Evolutionary conservation across 345 rosid genomes (phyloP), one percentile per base, ranked within the genome.

Genomic region (Hibiscus trionum): DNA sequence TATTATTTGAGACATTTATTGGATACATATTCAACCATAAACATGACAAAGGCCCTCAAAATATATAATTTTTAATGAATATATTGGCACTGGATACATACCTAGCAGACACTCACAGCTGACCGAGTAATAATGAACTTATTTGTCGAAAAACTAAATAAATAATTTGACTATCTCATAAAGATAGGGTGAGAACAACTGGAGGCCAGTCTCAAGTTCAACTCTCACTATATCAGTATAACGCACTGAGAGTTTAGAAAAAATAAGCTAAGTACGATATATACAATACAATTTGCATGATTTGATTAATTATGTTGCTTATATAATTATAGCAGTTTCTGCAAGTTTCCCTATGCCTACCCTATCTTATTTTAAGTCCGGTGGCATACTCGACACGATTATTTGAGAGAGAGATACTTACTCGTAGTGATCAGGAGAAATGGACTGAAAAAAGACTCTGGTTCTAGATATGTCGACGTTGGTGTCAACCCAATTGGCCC

Each of bases 351-450:
- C 24, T 11, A 17, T 9, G 46, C 27, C 33, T 63, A 17, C 6
- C 27, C 8, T 63, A 8, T 16, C 17, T 63, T 7, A 61, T 16
- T n/a, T 52, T 52, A 6, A 16, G 16, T 52, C 21, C 57, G 57
- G 5, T 2, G 4, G 3, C 9, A 52, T n/a, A 52, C 2, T 52
- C 10, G 9, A 52, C 16, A 52, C n/a, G 21, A 71, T 49, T 61
- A 44, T 37, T 17, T 8, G 59, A 46, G 37, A 72, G 69, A 60
- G 59, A 39, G 49, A 69, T 26, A 55, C 39, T 42, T 83, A 94
- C 98, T 90, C 74, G 91, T 90, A 88, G 65, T 93, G 98, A 15
- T 94, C 84, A 2, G 98, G 98, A 70, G 98, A 94, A 62, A 88
- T 88, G 31, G 96, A 86, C 69, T 83, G 90, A 82, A 90, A 90